phyloP scores from a whole-genome alignment of 177 flowering plant genomes.

The Tripterygium wilfordii region DNA sequence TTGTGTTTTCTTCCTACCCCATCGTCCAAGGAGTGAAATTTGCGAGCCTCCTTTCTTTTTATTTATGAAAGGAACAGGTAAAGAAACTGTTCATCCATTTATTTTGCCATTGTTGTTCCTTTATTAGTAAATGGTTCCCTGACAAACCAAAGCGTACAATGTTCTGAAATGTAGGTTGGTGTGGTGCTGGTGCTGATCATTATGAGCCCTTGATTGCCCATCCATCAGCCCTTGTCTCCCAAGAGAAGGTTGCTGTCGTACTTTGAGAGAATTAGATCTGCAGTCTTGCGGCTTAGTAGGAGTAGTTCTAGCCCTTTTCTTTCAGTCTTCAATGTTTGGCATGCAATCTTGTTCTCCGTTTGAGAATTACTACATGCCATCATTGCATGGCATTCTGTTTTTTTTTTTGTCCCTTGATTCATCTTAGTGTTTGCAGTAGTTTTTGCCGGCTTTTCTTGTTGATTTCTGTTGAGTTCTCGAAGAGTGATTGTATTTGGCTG shows the following conservation, averaged over 20 bases:
- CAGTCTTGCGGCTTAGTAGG: conserved; percentile 43
- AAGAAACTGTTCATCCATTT: neutral
- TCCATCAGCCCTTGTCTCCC: conserved; percentile 41
- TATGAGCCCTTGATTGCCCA: conserved; percentile 87
- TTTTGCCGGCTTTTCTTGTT: too few relatives aligned
- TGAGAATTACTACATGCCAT: neutral
- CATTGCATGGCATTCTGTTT: conserved; percentile 4
- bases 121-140: neutral
- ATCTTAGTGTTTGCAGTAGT: too few relatives aligned
- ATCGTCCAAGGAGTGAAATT: conserved; percentile 74
- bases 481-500: too few relatives aligned
- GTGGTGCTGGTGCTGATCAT: conserved; percentile 94
- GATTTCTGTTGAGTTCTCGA: too few relatives aligned
- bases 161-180: conserved; percentile 55
- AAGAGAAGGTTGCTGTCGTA: conserved; percentile 73
- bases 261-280: conserved; percentile 33
- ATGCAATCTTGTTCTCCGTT: too few relatives aligned
- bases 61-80: conserved; percentile 98
- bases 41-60: conserved; percentile 69
- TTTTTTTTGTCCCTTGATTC: too few relatives aligned
- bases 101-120: too few relatives aligned
- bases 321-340: too few relatives aligned
- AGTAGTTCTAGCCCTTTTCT: conserved; percentile 10
- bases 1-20: conserved; percentile 94
- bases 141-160: neutral